phyloP scores from a whole-genome alignment of 352 stramenopile genomes.

The Globisporangium ultimum region DNA sequence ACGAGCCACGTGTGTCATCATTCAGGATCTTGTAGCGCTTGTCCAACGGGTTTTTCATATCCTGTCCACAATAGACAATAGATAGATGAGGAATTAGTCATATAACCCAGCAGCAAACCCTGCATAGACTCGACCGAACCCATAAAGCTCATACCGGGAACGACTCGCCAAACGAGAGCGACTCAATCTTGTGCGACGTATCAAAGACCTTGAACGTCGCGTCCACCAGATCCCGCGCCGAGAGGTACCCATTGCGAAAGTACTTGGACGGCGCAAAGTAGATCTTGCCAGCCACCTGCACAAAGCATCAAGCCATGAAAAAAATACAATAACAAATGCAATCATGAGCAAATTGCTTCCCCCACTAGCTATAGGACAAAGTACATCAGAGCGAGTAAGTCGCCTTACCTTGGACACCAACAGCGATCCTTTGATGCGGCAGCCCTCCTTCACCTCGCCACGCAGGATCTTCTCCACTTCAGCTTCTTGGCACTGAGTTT shows the following conservation, averaged over 20 bases:
- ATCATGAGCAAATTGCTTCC: too few species aligned
- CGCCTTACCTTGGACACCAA: constrained; percentile 64
- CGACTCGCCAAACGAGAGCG: constrained; percentile 67
- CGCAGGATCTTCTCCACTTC: constrained; percentile 78
- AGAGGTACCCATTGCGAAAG: constrained; percentile 78
- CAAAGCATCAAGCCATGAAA: neutral
- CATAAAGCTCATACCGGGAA: constrained; percentile 52
- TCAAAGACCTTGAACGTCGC: constrained; percentile 75
- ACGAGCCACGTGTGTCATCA: constrained; percentile 52
- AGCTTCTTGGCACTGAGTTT: constrained; percentile 68
- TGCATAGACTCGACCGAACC: neutral
- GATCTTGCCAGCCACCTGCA: constrained; percentile 66
- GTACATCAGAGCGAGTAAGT: neutral
- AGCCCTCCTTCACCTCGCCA: constrained; percentile 74
- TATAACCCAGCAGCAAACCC: neutral
- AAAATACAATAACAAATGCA: too few species aligned
- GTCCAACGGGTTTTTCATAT: constrained; percentile 85
- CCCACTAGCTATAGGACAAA: too few species aligned
- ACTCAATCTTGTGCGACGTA: constrained; percentile 64
- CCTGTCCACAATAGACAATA: constrained; percentile 20
- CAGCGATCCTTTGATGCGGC: constrained; percentile 68
- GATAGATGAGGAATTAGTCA: neutral
- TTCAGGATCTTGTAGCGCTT: constrained; percentile 56
- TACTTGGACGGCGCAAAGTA: constrained; percentile 85
- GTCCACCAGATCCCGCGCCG: constrained; percentile 53